Evolutionary conservation across 306 rosid species (phyloP), one percentile per base, ranked within the genome.

Genomic region (Nissolia schottii): DNA sequence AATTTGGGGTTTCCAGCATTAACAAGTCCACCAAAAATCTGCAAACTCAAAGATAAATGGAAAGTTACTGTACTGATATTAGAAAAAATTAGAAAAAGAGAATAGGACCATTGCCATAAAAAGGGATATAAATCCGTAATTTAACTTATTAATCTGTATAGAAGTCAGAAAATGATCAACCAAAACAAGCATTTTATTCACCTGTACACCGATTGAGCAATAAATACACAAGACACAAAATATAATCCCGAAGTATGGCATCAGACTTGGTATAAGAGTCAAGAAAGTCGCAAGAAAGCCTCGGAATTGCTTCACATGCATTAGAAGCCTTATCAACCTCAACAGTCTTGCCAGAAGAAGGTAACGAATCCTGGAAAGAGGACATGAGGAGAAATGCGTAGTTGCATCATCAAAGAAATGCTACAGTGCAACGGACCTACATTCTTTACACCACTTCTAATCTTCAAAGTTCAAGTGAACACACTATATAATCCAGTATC

Each of bases 221-320:
- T 94, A 94, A 59, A 94, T 73, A 75, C 96, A 89, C 5, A 91
- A 75, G 71, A 88, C 70, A 77, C 93, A 91, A 84, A 94, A 91
- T 80, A 94, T 82, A 77, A 89, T 91, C 74, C 99, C 99, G 10
- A 94, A 85, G 81, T 91, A 94, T 18, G 99, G 99, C 99, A 91
- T 94, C 86, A 94, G 82, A 81, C 99, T 94, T 15, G 99, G 99
- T 74, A 94, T 86, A 70, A 94, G 99, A 35, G 95, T 83, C 71
- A 94, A 75, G 76, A 94, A 94, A 41, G 99, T 94, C 25, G 97
- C 97, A 55, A 94, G 82, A 82, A 94, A 94, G 31, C 93, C 96
- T 72, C 93, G 90, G 81, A 84, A 94, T 50, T 82, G 90, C 85
- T 78, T 12, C 70, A 94, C 95, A 68, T 94, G 15, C 95, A 94